Percentiles rank a stretch among this genome's conserved stretches.
Evolutionary conservation across 2,329 filamentous ascomycete genomes (phyloP).

Genomic region (Bipolaris oryzae): DNA sequence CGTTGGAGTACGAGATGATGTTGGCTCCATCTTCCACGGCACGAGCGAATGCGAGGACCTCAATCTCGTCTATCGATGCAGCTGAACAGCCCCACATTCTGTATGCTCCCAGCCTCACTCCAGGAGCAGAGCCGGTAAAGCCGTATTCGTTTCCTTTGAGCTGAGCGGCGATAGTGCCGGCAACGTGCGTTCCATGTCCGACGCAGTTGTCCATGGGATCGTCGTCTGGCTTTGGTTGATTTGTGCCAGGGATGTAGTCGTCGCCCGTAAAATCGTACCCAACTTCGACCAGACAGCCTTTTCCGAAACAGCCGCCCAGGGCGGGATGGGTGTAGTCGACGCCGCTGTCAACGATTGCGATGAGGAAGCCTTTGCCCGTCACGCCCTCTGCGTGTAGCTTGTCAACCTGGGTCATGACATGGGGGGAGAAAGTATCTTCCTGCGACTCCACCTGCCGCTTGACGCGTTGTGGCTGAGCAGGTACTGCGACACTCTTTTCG

Average conservation of each 20-base stretch:
- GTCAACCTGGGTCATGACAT: conserved; percentile 45
- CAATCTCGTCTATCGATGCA: conserved; percentile 17
- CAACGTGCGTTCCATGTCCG: conserved; percentile 62
- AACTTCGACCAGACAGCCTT: conserved; percentile 62
- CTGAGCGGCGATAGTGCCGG: conserved; percentile 67
- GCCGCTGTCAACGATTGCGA: conserved; percentile 54
- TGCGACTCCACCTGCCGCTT: conserved; percentile 15
- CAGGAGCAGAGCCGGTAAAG: conserved; percentile 30
- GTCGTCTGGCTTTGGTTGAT: conserved; percentile 53
- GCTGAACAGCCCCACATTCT: conserved; percentile 19
- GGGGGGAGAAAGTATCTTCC: conserved; percentile 27
- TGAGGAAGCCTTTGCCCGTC: conserved; percentile 54
- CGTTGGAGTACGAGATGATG: conserved; percentile 41
- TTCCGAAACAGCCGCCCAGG: conserved; percentile 68
- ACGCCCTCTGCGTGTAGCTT: conserved; percentile 52
- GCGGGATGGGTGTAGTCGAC: conserved; percentile 66
- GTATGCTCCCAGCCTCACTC: conserved; percentile 24
- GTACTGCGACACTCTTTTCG: neutral
- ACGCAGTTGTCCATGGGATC: conserved; percentile 60
- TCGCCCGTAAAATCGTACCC: conserved; percentile 66
- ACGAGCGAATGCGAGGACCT: conserved; percentile 36
- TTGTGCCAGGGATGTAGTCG: conserved; percentile 41
- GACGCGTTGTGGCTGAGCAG: conserved; percentile 3
- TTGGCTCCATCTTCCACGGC: conserved; percentile 61
- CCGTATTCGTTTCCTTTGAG: conserved; percentile 44